A percentile compares a stretch with the other conserved stretches of the same genome.
phyloP scores from a whole-genome alignment of 306 rosid genomes.

The Prunus kanzakura region DNA sequence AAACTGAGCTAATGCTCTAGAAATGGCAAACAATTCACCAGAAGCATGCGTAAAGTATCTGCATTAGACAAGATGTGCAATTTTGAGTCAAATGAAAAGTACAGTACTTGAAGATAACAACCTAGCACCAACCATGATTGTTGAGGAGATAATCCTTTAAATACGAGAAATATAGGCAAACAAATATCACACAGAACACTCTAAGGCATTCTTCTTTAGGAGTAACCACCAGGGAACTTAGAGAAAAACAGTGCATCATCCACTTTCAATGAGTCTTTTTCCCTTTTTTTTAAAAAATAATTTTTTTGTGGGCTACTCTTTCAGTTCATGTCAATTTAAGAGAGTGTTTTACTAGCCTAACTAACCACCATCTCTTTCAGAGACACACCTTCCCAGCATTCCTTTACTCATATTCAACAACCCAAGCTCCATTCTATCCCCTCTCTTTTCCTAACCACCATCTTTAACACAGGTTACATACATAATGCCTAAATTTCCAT shows the following conservation, averaged over 20 bases:
- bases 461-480: background rate
- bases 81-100: constrained; percentile 2
- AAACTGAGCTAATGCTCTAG: constrained; percentile 66
- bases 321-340: background rate
- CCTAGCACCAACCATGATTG: background rate
- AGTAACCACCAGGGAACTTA: background rate
- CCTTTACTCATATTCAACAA: background rate
- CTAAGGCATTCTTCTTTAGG: background rate
- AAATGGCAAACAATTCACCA: constrained; percentile 51
- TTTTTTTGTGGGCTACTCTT: background rate
- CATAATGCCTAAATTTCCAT: background rate
- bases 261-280: background rate
- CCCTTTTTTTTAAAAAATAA: background rate
- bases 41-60: constrained; percentile 75
- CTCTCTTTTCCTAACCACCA: background rate
- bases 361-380: background rate
- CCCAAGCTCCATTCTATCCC: background rate
- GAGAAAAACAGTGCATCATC: background rate
- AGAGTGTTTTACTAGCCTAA: background rate
- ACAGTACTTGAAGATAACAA: background rate
- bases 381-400: background rate
- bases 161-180: background rate
- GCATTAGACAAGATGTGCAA: constrained; percentile 22
- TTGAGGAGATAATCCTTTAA: background rate
- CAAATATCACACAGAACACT: background rate